Evolutionary conservation across 805 yeast species (phyloP).

Genomic region (Wickerhamomyces sydowiorum): DNA sequence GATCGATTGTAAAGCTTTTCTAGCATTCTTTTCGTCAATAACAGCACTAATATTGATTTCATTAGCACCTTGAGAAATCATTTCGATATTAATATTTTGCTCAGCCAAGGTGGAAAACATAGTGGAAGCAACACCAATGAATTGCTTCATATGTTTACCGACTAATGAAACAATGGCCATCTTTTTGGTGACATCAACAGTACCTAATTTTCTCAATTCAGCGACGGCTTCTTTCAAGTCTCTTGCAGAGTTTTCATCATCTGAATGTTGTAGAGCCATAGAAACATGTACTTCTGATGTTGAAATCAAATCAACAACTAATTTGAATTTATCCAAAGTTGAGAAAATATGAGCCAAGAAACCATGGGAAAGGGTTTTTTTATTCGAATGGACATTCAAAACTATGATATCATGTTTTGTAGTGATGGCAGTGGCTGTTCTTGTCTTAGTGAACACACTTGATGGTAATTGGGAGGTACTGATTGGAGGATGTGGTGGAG

Average conservation of each 20-base stretch:
- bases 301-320: slow-evolving; percentile 93
- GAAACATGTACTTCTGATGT: slow-evolving; percentile 98
- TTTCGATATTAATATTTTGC: slow-evolving; percentile 88
- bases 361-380: slow-evolving; percentile 89
- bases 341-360: slow-evolving; percentile 88
- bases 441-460: slow-evolving; percentile 37
- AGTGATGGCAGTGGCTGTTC: slow-evolving; percentile 93
- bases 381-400: slow-evolving; percentile 88
- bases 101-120: slow-evolving; percentile 94
- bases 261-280: slow-evolving; percentile 86
- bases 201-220: slow-evolving; percentile 76
- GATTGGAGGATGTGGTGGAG: slow-evolving; percentile 95
- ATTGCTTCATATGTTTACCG: slow-evolving; percentile 95
- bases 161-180: slow-evolving; percentile 92
- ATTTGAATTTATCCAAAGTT: slow-evolving; percentile 72
- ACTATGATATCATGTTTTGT: slow-evolving; percentile 91
- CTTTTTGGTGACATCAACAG: slow-evolving; percentile 81
- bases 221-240: slow-evolving; percentile 66
- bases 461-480: slow-evolving; percentile 42
- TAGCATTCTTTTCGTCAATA: slow-evolving; percentile 73
- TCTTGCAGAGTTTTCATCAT: slow-evolving; percentile 48
- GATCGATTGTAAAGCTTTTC: slow-evolving; percentile 80
- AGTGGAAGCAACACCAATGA: slow-evolving; percentile 94
- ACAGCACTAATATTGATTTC: slow-evolving; percentile 97
- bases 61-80: slow-evolving; percentile 98